Base-by-base conservation (phyloP, 768 basidiomycete species). In the Russula ochroleuca region DNA sequence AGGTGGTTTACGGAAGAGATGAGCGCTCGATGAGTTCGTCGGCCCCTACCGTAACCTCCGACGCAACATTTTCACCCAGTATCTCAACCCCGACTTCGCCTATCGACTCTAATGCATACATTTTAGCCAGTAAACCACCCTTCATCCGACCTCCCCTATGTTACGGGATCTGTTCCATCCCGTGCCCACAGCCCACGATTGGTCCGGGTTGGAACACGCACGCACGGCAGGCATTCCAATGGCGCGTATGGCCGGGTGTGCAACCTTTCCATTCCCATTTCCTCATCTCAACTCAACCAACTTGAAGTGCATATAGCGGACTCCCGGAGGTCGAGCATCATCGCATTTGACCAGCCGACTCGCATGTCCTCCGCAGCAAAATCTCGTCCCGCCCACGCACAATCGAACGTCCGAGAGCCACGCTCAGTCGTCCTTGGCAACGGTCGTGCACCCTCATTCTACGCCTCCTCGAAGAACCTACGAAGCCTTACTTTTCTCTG, bases 201-300 rank as follows among this genome's bases (percentile, higher is more conserved):
- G 88, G 90, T 87, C 85, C 10, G 2, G 28, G 63, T 71, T 38
- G 81, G 84, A 15, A 71, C 94, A 25, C 75, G 75, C 37, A 79
- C 83, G 1, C 81, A 83, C 59, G 94, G 94, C 0, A 79, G 92
- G 19, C 86, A 97, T 72, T 91, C 97, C 68, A 76, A 94, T 2
- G 95, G 98, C 72, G 75, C 74, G 1, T 83, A 85, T 69, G 91
- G 90, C 4, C 83, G 95, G 28, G 51, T 94, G 5, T 87, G 28
- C 5, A 28, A 28, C 28, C 28, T 28, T 28, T 28, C 28, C 28
- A 28, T 28, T 65, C 15, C 37, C 28, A 28, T 28, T n/a, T 1
- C 51, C 38, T 5, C 25, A 8, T 21, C 11, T 10, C 37, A 17
- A 3, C 35, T 43, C 51, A 1, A 28, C 47, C 28, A n/a, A n/a